Percentiles rank a stretch among this genome's conserved stretches.
Evolutionary conservation across 768 basidiomycete genomes (phyloP).

Genomic region (Lentinula edodes): DNA sequence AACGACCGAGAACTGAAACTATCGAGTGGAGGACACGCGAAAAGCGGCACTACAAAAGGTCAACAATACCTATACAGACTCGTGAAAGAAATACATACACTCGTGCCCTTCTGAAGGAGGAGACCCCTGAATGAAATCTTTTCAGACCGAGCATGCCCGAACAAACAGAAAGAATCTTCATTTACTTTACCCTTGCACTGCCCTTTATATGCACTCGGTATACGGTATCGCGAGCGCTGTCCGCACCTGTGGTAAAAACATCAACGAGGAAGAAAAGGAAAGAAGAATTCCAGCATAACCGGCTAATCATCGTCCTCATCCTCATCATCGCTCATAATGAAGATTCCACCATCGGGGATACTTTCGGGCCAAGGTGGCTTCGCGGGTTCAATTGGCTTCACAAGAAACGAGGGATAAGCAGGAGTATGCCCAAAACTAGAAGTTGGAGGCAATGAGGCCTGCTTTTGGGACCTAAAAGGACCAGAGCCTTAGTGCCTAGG

Average conservation of each 20-base stretch:
- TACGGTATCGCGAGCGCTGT: neutral
- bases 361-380: constrained; percentile 42
- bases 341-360: constrained; percentile 32
- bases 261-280: constrained; percentile 2
- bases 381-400: constrained; percentile 8
- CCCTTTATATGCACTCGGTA: neutral
- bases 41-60: neutral
- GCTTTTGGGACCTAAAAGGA: constrained; percentile 3
- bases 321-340: constrained; percentile 49
- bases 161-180: neutral
- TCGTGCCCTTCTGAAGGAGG: neutral
- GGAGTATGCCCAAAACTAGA: neutral
- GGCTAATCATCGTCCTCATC: constrained; percentile 24
- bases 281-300: neutral
- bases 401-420: constrained; percentile 4
- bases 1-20: neutral
- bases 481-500: constrained; percentile 4
- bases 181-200: neutral
- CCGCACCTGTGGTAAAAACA: neutral
- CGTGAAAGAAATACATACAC: neutral
- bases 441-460: neutral
- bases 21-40: neutral
- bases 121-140: neutral
- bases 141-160: neutral
- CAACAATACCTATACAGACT: neutral